Conservation (phyloP, 345 rosid genomes). For the Citrus medica region DNA sequence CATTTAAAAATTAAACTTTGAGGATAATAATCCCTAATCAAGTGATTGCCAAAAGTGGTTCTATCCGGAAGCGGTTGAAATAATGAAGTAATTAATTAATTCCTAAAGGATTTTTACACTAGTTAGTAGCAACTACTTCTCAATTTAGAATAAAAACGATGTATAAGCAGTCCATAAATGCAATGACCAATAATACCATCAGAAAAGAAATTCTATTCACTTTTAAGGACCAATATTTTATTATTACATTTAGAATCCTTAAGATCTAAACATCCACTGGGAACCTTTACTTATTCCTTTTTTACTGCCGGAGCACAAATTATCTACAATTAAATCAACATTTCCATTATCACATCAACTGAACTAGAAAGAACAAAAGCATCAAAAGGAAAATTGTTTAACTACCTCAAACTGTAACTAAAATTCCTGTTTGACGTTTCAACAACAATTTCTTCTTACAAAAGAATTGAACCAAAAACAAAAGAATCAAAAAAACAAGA, state of each 20-base stretch:
- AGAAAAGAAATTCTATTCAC: no score
- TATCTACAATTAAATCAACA: slow-evolving; percentile 4
- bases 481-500: slow-evolving; percentile 32
- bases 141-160: no score
- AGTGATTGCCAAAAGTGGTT: neutral
- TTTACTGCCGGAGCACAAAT: neutral
- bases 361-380: neutral
- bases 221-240: neutral
- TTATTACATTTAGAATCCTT: neutral
- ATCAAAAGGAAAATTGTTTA: neutral
- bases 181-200: no score
- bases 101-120: no score
- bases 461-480: slow-evolving; percentile 47
- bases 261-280: neutral
- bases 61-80: neutral
- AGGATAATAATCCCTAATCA: neutral
- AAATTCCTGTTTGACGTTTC: slow-evolving; percentile 24
- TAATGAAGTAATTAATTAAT: neutral
- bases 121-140: no score
- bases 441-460: slow-evolving; percentile 37
- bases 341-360: neutral
- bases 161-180: no score
- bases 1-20: neutral
- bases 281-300: neutral
- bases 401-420: slow-evolving; percentile 28